Conservation (phyloP, 257 asterid species). For the Nicotiana otophora region DNA sequence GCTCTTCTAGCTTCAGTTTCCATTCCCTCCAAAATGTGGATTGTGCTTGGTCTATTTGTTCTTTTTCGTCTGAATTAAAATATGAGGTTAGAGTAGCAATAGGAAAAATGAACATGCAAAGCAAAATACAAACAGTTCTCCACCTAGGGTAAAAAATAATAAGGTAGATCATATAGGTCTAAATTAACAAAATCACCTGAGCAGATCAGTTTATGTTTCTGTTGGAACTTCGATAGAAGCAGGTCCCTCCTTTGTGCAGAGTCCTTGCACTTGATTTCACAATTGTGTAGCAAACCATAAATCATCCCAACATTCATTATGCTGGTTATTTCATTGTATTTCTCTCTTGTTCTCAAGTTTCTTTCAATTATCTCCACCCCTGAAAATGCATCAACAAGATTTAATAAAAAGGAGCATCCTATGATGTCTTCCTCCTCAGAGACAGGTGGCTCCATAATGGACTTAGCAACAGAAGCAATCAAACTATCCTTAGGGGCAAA, state of each 20-base stretch:
- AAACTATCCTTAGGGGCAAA: conserved; percentile 75
- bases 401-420: conserved; percentile 80
- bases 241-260: conserved; percentile 86
- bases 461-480: conserved; percentile 70
- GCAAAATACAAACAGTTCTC: conserved; percentile 1
- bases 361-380: conserved; percentile 76
- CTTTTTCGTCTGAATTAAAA: conserved; percentile 60
- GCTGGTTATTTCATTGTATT: conserved; percentile 67
- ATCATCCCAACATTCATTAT: conserved; percentile 90
- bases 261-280: conserved; percentile 57
- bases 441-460: conserved; percentile 81
- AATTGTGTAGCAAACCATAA: conserved; percentile 76
- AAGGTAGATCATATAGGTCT: neutral
- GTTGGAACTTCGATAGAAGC: conserved; percentile 55
- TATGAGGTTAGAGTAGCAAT: conserved; percentile 13
- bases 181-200: conserved; percentile 51
- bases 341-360: conserved; percentile 57
- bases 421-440: conserved; percentile 74
- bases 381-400: conserved; percentile 65
- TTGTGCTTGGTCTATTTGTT: conserved; percentile 68
- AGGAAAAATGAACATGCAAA: conserved; percentile 3
- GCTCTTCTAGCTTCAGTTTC: conserved; percentile 90
- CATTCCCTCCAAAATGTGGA: conserved; percentile 98
- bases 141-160: neutral
- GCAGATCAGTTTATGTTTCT: conserved; percentile 51